Percentiles rank a stretch among this genome's conserved stretches.
phyloP scores from a whole-genome alignment of 1,284 basidiomycete genomes.

The Leccinum subfulvum region DNA sequence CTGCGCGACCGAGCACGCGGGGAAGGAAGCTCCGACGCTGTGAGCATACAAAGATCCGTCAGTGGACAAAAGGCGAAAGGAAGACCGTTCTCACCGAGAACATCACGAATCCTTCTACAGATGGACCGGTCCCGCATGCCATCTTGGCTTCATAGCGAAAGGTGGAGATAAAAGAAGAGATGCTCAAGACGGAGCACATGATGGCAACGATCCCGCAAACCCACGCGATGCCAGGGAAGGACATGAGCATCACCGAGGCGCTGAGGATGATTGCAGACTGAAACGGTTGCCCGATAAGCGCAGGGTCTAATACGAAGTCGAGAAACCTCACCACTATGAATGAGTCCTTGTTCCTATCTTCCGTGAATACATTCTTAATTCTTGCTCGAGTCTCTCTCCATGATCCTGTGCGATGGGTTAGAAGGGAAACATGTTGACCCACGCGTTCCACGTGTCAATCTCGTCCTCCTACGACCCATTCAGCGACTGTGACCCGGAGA shows the following conservation, averaged over 20 bases:
- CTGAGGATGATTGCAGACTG: too few relatives aligned
- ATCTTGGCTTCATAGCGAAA: neutral
- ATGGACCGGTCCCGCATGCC: neutral
- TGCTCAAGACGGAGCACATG: too few relatives aligned
- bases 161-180: too few relatives aligned
- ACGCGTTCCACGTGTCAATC: constrained; percentile 77
- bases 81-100: neutral
- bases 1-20: neutral
- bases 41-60: neutral
- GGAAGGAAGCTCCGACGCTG: too few relatives aligned
- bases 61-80: neutral
- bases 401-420: constrained; percentile 46
- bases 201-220: too few relatives aligned
- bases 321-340: neutral
- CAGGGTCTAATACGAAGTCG: neutral
- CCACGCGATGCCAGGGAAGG: too few relatives aligned
- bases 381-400: constrained; percentile 51
- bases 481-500: neutral
- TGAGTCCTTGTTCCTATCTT: constrained; percentile 56
- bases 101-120: neutral
- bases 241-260: too few relatives aligned
- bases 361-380: constrained; percentile 40
- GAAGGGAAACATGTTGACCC: neutral
- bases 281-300: neutral
- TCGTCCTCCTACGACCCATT: constrained; percentile 60